A percentile compares a stretch with the other conserved stretches of the same genome.
phyloP scores from a whole-genome alignment of 2,329 filamentous ascomycete species.

The Colletotrichum navitas region DNA sequence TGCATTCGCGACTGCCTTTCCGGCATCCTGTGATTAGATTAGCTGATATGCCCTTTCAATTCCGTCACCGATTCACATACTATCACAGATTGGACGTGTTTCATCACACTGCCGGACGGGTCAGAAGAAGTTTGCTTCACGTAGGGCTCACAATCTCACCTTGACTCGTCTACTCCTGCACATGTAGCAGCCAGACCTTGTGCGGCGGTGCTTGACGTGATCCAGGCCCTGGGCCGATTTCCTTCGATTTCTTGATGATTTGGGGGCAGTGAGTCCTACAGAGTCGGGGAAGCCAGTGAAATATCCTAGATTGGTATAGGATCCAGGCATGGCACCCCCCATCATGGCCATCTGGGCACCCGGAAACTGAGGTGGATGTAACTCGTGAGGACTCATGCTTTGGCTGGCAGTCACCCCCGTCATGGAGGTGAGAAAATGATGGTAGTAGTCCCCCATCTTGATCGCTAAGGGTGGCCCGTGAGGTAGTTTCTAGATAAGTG shows the following conservation, averaged over 20 bases:
- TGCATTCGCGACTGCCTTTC: constrained; percentile 91
- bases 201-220: constrained; percentile 91
- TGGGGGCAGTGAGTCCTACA: constrained; percentile 61
- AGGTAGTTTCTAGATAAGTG: constrained; percentile 8
- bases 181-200: constrained; percentile 92
- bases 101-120: constrained; percentile 83
- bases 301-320: constrained; percentile 63
- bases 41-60: constrained; percentile 44
- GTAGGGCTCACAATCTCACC: constrained; percentile 56
- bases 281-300: constrained; percentile 65
- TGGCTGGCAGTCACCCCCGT: constrained; percentile 58
- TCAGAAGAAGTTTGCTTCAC: constrained; percentile 34
- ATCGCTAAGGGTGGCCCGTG: constrained; percentile 8
- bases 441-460: constrained; percentile 69
- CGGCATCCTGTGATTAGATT: constrained; percentile 75
- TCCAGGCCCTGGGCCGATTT: constrained; percentile 69
- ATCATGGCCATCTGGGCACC: constrained; percentile 49
- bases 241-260: constrained; percentile 63
- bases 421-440: constrained; percentile 67
- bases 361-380: constrained; percentile 53
- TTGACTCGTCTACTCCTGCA: constrained; percentile 91
- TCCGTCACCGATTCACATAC: constrained; percentile 57
- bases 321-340: constrained; percentile 53
- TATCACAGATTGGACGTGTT: constrained; percentile 85
- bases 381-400: constrained; percentile 55